Percentiles rank a stretch among this genome's conserved stretches.
Conservation (phyloP, 2,329 filamentous ascomycete genomes). For the Simplicillium aogashimaense region DNA sequence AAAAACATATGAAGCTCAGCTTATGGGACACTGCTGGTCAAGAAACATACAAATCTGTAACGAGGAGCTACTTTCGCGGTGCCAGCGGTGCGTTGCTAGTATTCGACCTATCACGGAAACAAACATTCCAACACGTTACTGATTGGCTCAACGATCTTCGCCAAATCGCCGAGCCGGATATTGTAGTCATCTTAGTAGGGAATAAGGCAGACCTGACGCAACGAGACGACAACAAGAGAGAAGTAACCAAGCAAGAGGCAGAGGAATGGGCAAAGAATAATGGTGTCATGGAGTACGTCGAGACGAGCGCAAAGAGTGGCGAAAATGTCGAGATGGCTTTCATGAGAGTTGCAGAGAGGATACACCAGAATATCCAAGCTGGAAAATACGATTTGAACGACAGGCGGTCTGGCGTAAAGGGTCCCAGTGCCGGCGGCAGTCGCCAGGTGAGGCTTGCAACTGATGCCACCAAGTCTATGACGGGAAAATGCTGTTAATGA, state of each 20-base stretch:
- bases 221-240: constrained; percentile 51
- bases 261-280: constrained; percentile 82
- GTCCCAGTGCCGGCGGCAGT: constrained; percentile 40
- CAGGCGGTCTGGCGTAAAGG: constrained; percentile 83
- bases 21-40: constrained; percentile 96
- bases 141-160: constrained; percentile 91
- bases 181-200: constrained; percentile 87
- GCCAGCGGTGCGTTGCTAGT: constrained; percentile 66
- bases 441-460: constrained; percentile 35
- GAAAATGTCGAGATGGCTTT: constrained; percentile 92
- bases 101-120: constrained; percentile 81
- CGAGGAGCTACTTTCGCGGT: constrained; percentile 85
- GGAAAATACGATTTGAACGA: constrained; percentile 94
- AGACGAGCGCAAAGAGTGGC: constrained; percentile 92
- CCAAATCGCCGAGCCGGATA: constrained; percentile 91
- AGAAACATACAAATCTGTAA: constrained; percentile 96
- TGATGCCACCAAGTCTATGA: constrained; percentile 25
- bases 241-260: constrained; percentile 75
- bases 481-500: constrained; percentile 38
- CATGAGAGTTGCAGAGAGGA: constrained; percentile 84
- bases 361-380: constrained; percentile 93
- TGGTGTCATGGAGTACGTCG: constrained; percentile 84
- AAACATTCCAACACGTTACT: constrained; percentile 80
- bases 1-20: constrained; percentile 84
- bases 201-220: constrained; percentile 84